Evolutionary conservation across 768 basidiomycete species (phyloP).

Genomic region (Leccinum pellstonianum): DNA sequence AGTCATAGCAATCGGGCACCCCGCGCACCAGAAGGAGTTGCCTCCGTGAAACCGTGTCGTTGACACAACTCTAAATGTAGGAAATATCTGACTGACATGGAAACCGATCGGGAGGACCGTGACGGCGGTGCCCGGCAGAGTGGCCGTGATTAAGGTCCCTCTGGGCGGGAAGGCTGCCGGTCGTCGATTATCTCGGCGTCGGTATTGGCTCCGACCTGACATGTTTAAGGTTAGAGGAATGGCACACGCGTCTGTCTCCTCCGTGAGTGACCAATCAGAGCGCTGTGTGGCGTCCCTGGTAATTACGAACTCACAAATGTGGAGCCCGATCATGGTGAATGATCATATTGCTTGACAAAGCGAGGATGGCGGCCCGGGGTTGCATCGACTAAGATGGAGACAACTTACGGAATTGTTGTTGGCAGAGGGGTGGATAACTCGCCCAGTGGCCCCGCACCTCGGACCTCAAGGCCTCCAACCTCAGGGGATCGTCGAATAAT

Average conservation of each 20-base stretch:
- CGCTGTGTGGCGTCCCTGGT: conserved; percentile 24
- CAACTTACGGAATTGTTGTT: conserved; percentile 17
- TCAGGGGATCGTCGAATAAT: conserved; percentile 15
- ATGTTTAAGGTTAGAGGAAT: conserved; percentile 21
- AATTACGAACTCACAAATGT: conserved; percentile 22
- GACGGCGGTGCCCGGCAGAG: conserved; percentile 28
- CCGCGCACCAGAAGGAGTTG: conserved; percentile 16
- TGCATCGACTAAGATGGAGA: conserved; percentile 16
- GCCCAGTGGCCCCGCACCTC: conserved; percentile 10
- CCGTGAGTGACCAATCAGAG: conserved; percentile 24
- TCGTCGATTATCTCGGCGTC: conserved; percentile 21
- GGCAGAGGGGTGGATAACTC: conserved; percentile 6
- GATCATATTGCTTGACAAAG: conserved; percentile 14
- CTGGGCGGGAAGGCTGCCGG: conserved; percentile 14
- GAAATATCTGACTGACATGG: conserved; percentile 15
- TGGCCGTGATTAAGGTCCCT: conserved; percentile 16
- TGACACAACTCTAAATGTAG: conserved; percentile 4
- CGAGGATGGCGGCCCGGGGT: conserved; percentile 10
- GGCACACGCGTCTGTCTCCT: conserved; percentile 21
- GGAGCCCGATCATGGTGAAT: conserved; percentile 23
- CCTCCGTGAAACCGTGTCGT: conserved; percentile 13
- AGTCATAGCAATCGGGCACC: conserved; percentile 10
- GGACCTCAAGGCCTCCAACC: conserved; percentile 2
- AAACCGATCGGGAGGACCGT: conserved; percentile 21
- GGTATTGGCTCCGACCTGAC: conserved; percentile 24